Conservation (phyloP, 2,329 filamentous ascomycete species). For the Cytospora paraplurivora region DNA sequence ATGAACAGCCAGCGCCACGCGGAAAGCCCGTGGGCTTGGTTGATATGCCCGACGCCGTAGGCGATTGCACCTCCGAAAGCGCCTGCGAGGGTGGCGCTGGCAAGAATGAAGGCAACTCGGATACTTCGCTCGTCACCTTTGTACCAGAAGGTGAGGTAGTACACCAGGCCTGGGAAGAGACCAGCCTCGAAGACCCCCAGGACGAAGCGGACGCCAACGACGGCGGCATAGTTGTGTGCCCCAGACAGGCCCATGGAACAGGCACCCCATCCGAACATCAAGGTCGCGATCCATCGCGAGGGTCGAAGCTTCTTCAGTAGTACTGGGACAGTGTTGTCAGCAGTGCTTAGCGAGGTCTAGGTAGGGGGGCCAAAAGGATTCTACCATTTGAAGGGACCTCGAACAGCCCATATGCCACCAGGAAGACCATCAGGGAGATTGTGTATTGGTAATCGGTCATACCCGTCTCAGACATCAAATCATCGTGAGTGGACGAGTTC, state of each 20-base stretch:
- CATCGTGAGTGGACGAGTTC: conserved; percentile 58
- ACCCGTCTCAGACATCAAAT: conserved; percentile 60
- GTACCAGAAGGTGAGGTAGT: conserved; percentile 75
- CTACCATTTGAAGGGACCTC: conserved; percentile 62
- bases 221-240: conserved; percentile 59
- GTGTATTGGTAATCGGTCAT: conserved; percentile 64
- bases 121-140: conserved; percentile 68
- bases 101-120: conserved; percentile 69
- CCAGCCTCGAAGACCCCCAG: conserved; percentile 71
- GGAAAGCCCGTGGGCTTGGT: conserved; percentile 58
- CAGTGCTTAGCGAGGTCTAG: background rate
- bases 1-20: conserved; percentile 70
- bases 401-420: conserved; percentile 58
- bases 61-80: conserved; percentile 72
- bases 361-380: too few species aligned
- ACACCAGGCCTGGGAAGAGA: conserved; percentile 52
- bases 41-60: conserved; percentile 70
- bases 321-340: conserved; percentile 34
- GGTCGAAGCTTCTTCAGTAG: conserved; percentile 63
- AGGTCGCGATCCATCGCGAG: conserved; percentile 63
- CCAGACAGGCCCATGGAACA: conserved; percentile 69
- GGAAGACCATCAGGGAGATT: conserved; percentile 57
- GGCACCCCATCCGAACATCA: conserved; percentile 66
- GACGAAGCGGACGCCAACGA: conserved; percentile 66
- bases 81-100: conserved; percentile 67